Base-by-base conservation (phyloP, 139 green algal genomes). In the Zygnema cylindricum region DNA sequence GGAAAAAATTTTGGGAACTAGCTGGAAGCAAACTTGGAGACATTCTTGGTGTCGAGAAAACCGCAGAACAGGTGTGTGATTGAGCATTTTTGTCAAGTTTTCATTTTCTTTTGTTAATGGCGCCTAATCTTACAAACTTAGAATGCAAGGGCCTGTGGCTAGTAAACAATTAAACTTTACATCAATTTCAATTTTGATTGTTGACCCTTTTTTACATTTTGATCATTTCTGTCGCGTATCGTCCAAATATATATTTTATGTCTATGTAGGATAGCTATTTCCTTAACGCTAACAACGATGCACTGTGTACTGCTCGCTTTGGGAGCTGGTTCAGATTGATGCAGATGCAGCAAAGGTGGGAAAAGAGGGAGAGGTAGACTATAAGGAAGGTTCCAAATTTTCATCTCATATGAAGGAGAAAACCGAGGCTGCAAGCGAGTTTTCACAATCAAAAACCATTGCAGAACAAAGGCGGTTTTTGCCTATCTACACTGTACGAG, bases 1-100 rank as follows among this genome's bases (percentile, higher is more conserved):
- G 97, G 63, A 76, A 95, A 81, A 89, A 97, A 21, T 99, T 99
- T 93, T 99, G 97, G 97, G 97, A 99, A 89, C 91, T 99, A 83
- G 95, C 96, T 11, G 96, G 96, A 43, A 97, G 94, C 77, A 98
- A 98, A 92, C 98, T 99, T 92, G 97, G 95, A 3, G 78, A 95
- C 57, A 95, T 99, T 91, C 98, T 98, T 55, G 97, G 97, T 1
- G 92, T 93, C 32, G 94, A 93, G 39, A 96, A 99, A 92, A 88
- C 95, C 1, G 86, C 82, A 0, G 88, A 91, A 33, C 57, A 88
- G 76, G 82, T 88, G 30, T 82, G 81, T 85, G n/a, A n/a, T n/a
- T n/a, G n/a, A n/a, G n/a, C n/a, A n/a, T n/a, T n/a, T n/a, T n/a
- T n/a, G n/a, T n/a, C n/a, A n/a, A n/a, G n/a, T n/a, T n/a, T n/a